Conservation (phyloP, 1,284 basidiomycete genomes). For the Tremellales sp. region DNA sequence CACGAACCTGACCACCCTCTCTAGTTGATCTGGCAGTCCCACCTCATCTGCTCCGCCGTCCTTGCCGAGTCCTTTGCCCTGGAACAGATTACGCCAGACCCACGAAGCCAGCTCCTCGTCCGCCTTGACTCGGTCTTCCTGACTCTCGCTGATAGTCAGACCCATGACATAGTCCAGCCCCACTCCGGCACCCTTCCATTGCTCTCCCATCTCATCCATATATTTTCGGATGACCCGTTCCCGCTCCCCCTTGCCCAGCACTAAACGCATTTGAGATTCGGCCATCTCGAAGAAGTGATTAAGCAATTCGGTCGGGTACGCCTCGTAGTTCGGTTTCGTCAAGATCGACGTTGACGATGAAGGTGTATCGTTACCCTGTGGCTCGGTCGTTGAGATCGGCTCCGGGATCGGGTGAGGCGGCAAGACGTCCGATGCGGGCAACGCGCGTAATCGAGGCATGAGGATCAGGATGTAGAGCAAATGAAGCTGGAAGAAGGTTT, state of each 20-base stretch:
- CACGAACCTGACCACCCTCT: constrained; percentile 69
- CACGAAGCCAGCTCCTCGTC: constrained; percentile 81
- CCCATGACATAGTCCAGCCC: constrained; percentile 67
- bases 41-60: constrained; percentile 58
- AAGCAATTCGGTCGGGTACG: constrained; percentile 59
- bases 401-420: constrained; percentile 52
- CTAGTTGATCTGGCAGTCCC: constrained; percentile 71
- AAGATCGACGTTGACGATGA: constrained; percentile 2
- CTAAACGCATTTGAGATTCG: constrained; percentile 80
- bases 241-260: constrained; percentile 67
- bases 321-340: constrained; percentile 30
- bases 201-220: constrained; percentile 84
- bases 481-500: constrained; percentile 95
- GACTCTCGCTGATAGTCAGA: constrained; percentile 19
- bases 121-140: constrained; percentile 18
- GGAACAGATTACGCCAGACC: constrained; percentile 72
- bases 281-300: constrained; percentile 96
- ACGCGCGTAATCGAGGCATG: constrained; percentile 77
- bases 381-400: constrained; percentile 14
- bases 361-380: neutral
- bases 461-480: constrained; percentile 92
- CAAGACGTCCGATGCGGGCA: constrained; percentile 55
- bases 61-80: constrained; percentile 7
- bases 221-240: constrained; percentile 79
- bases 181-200: constrained; percentile 81